Percentiles rank a stretch among this genome's conserved stretches.
Evolutionary conservation across 352 stramenopile genomes (phyloP).

Genomic region (Plasmopara halstedii): DNA sequence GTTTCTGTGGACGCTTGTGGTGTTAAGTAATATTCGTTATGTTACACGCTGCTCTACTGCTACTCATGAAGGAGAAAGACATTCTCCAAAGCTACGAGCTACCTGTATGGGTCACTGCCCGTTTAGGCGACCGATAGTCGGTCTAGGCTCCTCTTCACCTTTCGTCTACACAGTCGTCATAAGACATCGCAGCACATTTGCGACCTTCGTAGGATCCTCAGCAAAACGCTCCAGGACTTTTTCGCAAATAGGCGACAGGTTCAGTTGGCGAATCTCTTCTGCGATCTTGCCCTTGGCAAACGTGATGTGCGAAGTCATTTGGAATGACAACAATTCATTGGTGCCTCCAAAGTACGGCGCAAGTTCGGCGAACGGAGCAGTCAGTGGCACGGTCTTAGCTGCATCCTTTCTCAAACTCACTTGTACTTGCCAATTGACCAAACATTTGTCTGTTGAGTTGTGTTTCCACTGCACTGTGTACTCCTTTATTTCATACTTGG

Average conservation of each 20-base stretch:
- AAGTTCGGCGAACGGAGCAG: conserved; percentile 57
- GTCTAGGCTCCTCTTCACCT: conserved; percentile 9
- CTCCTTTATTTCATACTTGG: conserved; percentile 77
- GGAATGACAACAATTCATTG: conserved; percentile 53
- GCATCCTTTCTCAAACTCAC: conserved; percentile 42
- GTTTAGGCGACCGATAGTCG: conserved; percentile 19
- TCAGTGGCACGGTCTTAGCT: conserved; percentile 46
- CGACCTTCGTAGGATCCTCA: conserved; percentile 43
- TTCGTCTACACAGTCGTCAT: conserved; percentile 14
- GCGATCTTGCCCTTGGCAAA: conserved; percentile 72
- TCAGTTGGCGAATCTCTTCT: conserved; percentile 73
- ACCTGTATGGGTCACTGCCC: conserved; percentile 14
- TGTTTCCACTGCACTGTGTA: conserved; percentile 75
- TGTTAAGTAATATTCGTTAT: conserved; percentile 28
- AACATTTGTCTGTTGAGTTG: conserved; percentile 56
- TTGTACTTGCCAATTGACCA: conserved; percentile 71
- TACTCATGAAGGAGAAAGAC: conserved; percentile 26
- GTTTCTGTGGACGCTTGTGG: too few relatives aligned
- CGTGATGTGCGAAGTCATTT: conserved; percentile 70
- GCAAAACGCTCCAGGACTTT: conserved; percentile 41
- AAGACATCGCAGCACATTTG: conserved; percentile 50
- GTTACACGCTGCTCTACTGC: conserved; percentile 35
- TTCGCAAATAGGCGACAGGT: conserved; percentile 55
- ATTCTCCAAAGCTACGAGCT: conserved; percentile 24
- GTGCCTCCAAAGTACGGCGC: conserved; percentile 33